Evolutionary conservation across 176 grass and related monocot genomes (phyloP).

Genomic region (Triticum urartu): DNA sequence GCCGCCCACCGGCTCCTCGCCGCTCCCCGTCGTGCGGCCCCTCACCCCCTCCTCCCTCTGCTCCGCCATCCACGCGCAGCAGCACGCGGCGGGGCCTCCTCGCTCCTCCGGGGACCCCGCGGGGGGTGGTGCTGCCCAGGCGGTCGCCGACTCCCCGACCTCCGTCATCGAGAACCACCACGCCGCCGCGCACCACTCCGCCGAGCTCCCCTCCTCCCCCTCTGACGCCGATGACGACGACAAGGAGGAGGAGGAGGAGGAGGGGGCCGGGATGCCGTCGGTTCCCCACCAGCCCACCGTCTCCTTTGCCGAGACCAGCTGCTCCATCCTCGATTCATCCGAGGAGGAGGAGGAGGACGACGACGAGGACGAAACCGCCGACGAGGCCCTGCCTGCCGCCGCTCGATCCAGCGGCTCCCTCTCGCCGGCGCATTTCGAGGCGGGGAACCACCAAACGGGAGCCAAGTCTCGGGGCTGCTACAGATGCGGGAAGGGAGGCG

Average conservation of each 20-base stretch:
- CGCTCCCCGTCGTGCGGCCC: slow-evolving; percentile 79
- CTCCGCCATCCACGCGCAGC: slow-evolving; percentile 32
- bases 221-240: slow-evolving; percentile 41
- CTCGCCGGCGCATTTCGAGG: slow-evolving; percentile 31
- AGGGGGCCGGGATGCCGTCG: not conserved
- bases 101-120: not conserved
- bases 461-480: slow-evolving; percentile 56
- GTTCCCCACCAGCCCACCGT: slow-evolving; percentile 22
- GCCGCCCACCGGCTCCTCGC: slow-evolving; percentile 23
- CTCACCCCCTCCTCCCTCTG: slow-evolving; percentile 57
- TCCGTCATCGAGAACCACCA: slow-evolving; percentile 92
- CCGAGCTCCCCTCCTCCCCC: slow-evolving; percentile 60
- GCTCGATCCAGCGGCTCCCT: slow-evolving; percentile 38
- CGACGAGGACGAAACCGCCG: not conserved
- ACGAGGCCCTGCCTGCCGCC: slow-evolving; percentile 2
- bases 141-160: slow-evolving; percentile 61
- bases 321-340: slow-evolving; percentile 48
- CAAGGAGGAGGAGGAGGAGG: slow-evolving; percentile 11
- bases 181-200: slow-evolving; percentile 62
- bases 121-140: not conserved
- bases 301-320: slow-evolving; percentile 51
- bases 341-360: slow-evolving; percentile 17
- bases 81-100: not conserved
- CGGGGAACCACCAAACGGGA: not conserved
- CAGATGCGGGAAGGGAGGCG: slow-evolving; percentile 61